Evolutionary conservation across 2,329 filamentous ascomycete species (phyloP).

Genomic region (Chaetothyriales sp.): DNA sequence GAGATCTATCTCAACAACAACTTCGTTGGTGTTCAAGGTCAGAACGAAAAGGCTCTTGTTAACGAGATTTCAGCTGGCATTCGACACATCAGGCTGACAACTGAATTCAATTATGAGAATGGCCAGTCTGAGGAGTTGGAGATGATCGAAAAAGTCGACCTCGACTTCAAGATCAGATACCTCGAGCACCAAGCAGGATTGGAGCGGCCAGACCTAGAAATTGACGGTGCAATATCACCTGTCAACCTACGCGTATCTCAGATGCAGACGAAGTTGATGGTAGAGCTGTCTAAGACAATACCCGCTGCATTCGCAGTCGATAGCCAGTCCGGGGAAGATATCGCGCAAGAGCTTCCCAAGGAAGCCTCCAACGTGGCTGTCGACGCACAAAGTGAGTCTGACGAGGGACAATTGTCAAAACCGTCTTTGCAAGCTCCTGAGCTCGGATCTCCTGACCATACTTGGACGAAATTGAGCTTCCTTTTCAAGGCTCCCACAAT

Average conservation of each 20-base stretch:
- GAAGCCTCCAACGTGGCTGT: slow-evolving; percentile 39
- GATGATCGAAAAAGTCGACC: slow-evolving; percentile 91
- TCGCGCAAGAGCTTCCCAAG: slow-evolving; percentile 56
- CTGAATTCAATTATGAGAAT: slow-evolving; percentile 67
- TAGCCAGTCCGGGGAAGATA: slow-evolving; percentile 55
- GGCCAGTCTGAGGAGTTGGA: slow-evolving; percentile 71
- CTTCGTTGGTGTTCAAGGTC: slow-evolving; percentile 73
- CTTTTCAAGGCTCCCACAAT: slow-evolving; percentile 81
- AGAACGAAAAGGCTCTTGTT: slow-evolving; percentile 52
- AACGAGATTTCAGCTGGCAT: slow-evolving; percentile 89
- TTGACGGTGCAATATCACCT: slow-evolving; percentile 83
- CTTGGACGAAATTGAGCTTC: slow-evolving; percentile 87
- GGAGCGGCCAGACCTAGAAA: slow-evolving; percentile 78
- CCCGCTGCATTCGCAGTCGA: slow-evolving; percentile 75
- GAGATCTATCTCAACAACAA: slow-evolving; percentile 96
- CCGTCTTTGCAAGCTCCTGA: slow-evolving; percentile 53
- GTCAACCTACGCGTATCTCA: slow-evolving; percentile 83
- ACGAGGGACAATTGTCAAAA: slow-evolving; percentile 31
- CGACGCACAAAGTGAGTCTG: slow-evolving; percentile 28
- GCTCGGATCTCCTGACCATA: slow-evolving; percentile 51
- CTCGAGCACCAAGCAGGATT: slow-evolving; percentile 66
- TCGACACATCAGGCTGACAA: slow-evolving; percentile 80
- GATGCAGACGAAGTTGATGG: slow-evolving; percentile 74
- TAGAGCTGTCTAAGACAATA: slow-evolving; percentile 77
- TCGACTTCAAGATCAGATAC: slow-evolving; percentile 85